These are phyloP conservation scores for Blastocystis sp. DNA, from an alignment of 352 stramenopile genomes.

Conservation along the genomic window DNA sequence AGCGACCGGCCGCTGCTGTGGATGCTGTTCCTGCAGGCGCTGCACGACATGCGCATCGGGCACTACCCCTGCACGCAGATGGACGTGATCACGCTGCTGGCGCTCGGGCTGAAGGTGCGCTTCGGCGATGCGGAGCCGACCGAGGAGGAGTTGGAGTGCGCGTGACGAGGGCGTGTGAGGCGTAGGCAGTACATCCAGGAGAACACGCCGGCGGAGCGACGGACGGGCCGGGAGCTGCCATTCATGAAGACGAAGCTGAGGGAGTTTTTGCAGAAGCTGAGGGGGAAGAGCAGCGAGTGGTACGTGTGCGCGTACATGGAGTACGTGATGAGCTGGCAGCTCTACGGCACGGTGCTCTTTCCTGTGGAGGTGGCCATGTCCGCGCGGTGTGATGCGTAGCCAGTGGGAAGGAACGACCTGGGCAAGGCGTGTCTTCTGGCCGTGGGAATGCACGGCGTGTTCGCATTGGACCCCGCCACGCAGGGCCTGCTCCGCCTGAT, in stretches of 20 bases:
- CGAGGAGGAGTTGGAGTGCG: slow-evolving; percentile 9
- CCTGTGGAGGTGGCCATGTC: neutral
- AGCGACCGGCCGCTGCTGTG: neutral
- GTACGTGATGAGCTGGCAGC: slow-evolving; percentile 64
- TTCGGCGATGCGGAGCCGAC: slow-evolving; percentile 5
- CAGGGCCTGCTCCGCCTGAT: slow-evolving; percentile 37
- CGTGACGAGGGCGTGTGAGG: neutral
- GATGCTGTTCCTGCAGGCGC: slow-evolving; percentile 45
- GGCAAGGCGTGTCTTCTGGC: slow-evolving; percentile 24
- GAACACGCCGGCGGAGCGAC: neutral
- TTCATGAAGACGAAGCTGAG: slow-evolving; percentile 19
- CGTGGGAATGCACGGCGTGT: slow-evolving; percentile 54
- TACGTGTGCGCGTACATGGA: slow-evolving; percentile 59
- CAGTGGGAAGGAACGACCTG: slow-evolving; percentile 51
- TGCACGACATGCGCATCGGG: slow-evolving; percentile 10
- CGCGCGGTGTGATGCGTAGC: neutral
- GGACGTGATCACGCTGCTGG: slow-evolving; percentile 46
- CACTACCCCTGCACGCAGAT: slow-evolving; percentile 48
- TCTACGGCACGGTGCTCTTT: slow-evolving; percentile 58
- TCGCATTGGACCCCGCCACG: slow-evolving; percentile 19
- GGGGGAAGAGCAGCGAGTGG: slow-evolving; percentile 17
- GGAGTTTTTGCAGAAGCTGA: slow-evolving; percentile 14
- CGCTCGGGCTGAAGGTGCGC: neutral
- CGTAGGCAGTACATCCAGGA: neutral
- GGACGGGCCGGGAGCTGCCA: neutral